Evolutionary conservation across 768 basidiomycete species (phyloP).

Genomic region (Boletellus emodensis): DNA sequence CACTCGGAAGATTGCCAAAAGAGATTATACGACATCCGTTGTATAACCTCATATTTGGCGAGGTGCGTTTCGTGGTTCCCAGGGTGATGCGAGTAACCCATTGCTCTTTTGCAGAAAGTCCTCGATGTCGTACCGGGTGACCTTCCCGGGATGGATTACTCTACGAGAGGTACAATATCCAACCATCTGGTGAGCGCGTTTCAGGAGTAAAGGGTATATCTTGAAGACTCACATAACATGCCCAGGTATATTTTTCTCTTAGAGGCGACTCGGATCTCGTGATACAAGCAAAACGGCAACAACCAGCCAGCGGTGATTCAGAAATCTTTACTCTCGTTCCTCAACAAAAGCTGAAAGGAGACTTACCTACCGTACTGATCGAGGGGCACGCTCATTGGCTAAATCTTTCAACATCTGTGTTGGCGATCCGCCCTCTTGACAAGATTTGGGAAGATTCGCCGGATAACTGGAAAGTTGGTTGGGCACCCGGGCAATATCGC

Average conservation of each 20-base stretch:
- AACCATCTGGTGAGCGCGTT: constrained; percentile 15
- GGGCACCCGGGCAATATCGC: constrained; percentile 2
- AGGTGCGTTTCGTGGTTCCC: constrained; percentile 2
- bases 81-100: not conserved
- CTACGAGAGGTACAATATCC: constrained; percentile 14
- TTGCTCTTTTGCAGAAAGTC: constrained; percentile 2
- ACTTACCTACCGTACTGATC: constrained; percentile 25
- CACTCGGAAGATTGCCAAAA: too few species aligned
- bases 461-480: constrained; percentile 25
- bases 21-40: too few species aligned
- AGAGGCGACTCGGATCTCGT: constrained; percentile 4
- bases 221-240: not conserved
- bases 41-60: constrained; percentile 20
- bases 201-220: not conserved
- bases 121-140: constrained; percentile 17
- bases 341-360: constrained; percentile 13
- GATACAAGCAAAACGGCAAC: constrained; percentile 7
- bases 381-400: constrained; percentile 28
- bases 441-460: constrained; percentile 21
- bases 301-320: not conserved
- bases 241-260: constrained; percentile 16
- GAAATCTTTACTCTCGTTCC: constrained; percentile 22
- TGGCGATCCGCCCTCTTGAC: constrained; percentile 28
- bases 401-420: constrained; percentile 15
- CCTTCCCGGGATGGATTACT: constrained; percentile 23